Evolutionary conservation across 257 asterid genomes (phyloP), one percentile per base, ranked within the genome.

Genomic region (Paraleonurus japonicus): DNA sequence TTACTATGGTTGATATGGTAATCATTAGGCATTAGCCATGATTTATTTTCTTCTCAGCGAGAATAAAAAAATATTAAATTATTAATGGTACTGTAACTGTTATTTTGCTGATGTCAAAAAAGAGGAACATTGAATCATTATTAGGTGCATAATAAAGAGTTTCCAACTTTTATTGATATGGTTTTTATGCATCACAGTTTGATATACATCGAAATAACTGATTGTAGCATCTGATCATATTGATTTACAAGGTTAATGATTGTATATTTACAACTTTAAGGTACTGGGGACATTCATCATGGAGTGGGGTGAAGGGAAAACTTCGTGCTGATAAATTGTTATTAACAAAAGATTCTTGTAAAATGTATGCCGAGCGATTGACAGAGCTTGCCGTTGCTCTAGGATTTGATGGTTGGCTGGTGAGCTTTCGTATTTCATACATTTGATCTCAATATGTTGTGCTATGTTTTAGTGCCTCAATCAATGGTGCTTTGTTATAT

Each of bases 341-440:
- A 59, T 78, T 84, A 12, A 79, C 98, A 30, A 79, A 82, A 81
- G 88, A 84, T n/a, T 86, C 96, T 28, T 85, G 85, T 77, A 84
- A 78, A 28, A 85, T 85, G 96, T 94, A 89, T 58, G 98, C 99
- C 26, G 96, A 88, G 78, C 81, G 93, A 41, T 81, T 94, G 78
- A 69, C 83, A 19, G 96, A 94, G 89, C 95, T 94, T 69, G 96
- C 99, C 70, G 85, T 76, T 73, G 90, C 89, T 76, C 80, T 94
- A 55, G 95, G 96, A 73, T 89, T 94, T 77, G 99, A 94, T 85
- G 99, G 99, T 10, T 94, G 99, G 99, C 89, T 94, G 92, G 99
- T 94, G 84, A 79, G 84, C 69, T 61, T 71, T 24, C 64, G 11
- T 50, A 22, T n/a, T 27, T 33, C 16, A 43, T 35, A 50, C 33